A percentile compares a stretch with the other conserved stretches of the same genome.
phyloP scores from a whole-genome alignment of 1,284 basidiomycete species.

The Tranzscheliella williamsii region DNA sequence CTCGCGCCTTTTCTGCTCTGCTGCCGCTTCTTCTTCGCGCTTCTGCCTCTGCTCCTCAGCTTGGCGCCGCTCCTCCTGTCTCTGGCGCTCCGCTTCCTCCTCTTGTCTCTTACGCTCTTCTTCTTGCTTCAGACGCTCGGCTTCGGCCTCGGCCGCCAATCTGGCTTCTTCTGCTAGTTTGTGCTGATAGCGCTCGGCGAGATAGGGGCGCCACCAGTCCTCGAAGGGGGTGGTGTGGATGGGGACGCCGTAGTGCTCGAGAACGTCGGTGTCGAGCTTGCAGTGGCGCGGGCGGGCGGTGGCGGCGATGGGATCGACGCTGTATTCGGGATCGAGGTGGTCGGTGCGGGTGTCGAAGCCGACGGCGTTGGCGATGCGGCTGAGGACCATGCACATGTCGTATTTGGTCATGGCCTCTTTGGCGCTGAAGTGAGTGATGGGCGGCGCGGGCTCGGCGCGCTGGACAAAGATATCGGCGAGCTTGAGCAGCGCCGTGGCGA shows the following conservation, averaged over 20 bases:
- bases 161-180: slow-evolving; percentile 28
- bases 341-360: slow-evolving; percentile 34
- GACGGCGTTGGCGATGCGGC: slow-evolving; percentile 46
- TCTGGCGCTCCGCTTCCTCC: slow-evolving; percentile 23
- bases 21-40: slow-evolving; percentile 13
- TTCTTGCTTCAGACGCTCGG: slow-evolving; percentile 10
- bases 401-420: slow-evolving; percentile 64
- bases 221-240: slow-evolving; percentile 47
- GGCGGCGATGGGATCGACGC: slow-evolving; percentile 49
- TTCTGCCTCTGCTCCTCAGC: slow-evolving; percentile 4
- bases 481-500: slow-evolving; percentile 62
- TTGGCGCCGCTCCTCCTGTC: slow-evolving; percentile 1
- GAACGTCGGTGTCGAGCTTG: slow-evolving; percentile 48
- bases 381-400: slow-evolving; percentile 62
- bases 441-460: slow-evolving; percentile 17
- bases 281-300: slow-evolving; percentile 54
- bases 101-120: slow-evolving; percentile 28
- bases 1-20: slow-evolving; percentile 17
- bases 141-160: slow-evolving; percentile 25
- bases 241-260: slow-evolving; percentile 44
- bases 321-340: slow-evolving; percentile 53
- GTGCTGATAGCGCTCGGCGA: slow-evolving; percentile 17
- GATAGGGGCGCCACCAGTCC: slow-evolving; percentile 52
- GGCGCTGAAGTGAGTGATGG: slow-evolving; percentile 64
- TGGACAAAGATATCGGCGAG: slow-evolving; percentile 45